Conservation (phyloP, 306 rosid genomes). For the Cucumis cinereus region DNA sequence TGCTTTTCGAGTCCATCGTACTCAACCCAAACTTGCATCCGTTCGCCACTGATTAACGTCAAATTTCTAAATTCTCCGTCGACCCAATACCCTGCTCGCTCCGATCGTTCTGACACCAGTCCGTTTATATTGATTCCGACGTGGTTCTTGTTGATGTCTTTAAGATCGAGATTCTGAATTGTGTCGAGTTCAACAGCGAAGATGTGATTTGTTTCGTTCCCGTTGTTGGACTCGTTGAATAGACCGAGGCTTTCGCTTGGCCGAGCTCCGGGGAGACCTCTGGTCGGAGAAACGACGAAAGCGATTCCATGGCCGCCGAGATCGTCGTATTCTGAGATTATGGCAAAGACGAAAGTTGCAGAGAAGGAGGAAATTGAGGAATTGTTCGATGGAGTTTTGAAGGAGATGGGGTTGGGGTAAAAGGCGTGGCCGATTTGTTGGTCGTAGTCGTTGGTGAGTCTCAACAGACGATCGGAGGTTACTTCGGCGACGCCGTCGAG, state of each 20-base stretch:
- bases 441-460: conserved; percentile 35
- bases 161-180: conserved; percentile 22
- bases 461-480: conserved; percentile 33
- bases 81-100: conserved; percentile 26
- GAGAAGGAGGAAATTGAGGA: conserved; percentile 37
- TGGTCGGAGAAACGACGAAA: conserved; percentile 38
- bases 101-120: conserved; percentile 16
- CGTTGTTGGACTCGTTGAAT: conserved; percentile 28
- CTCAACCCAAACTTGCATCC: conserved; percentile 54
- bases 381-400: conserved; percentile 22
- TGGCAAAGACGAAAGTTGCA: conserved; percentile 46
- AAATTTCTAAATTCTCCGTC: conserved; percentile 9
- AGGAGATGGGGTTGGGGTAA: conserved; percentile 27
- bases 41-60: conserved; percentile 32
- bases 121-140: conserved; percentile 53
- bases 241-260: conserved; percentile 45
- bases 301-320: conserved; percentile 53
- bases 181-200: conserved; percentile 60
- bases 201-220: conserved; percentile 25
- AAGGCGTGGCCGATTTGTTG: conserved; percentile 47
- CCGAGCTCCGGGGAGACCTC: conserved; percentile 22
- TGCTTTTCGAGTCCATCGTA: conserved; percentile 31
- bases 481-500: conserved; percentile 38
- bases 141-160: conserved; percentile 51
- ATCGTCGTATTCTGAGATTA: conserved; percentile 17